Evolutionary conservation across 2,329 filamentous ascomycete species (phyloP).

Genomic region (Hortaea sp.): DNA sequence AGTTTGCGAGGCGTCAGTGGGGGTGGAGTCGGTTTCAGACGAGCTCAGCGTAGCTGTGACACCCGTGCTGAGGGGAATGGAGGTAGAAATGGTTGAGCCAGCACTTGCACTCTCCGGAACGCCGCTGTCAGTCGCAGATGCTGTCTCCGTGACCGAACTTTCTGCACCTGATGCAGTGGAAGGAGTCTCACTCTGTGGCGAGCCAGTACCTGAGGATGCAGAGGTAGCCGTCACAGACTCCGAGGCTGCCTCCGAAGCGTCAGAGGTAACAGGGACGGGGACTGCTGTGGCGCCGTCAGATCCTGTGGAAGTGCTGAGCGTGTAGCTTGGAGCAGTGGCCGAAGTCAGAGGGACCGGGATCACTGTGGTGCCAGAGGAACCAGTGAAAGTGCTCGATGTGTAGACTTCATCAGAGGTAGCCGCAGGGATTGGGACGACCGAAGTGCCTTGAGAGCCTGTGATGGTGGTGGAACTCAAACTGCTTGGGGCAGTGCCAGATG

Average conservation of each 20-base stretch:
- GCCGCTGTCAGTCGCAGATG: not conserved
- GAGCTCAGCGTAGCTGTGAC: constrained; percentile 1
- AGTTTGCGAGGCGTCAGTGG: not conserved
- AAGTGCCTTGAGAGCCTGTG: constrained; percentile 2
- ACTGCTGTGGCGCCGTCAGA: constrained; percentile 1
- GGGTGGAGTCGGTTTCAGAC: not conserved
- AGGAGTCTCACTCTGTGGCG: not conserved
- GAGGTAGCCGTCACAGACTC: constrained; percentile 1
- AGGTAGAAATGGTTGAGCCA: constrained; percentile 3
- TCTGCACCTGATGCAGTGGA: not conserved
- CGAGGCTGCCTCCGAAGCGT: not conserved
- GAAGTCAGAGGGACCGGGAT: constrained; percentile 1
- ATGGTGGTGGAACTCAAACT: constrained; percentile 8
- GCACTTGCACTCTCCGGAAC: not conserved
- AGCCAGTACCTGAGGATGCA: not conserved
- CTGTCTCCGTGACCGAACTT: not conserved
- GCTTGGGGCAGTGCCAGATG: constrained; percentile 6
- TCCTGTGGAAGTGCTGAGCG: constrained; percentile 3
- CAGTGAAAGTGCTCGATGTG: constrained; percentile 1
- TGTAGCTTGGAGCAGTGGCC: not conserved
- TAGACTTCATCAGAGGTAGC: not conserved
- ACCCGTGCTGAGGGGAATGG: constrained; percentile 4
- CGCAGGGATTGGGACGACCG: constrained; percentile 5
- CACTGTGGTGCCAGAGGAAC: constrained; percentile 1
- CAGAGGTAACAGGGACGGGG: constrained; percentile 1